phyloP scores from a whole-genome alignment of 257 asterid species.

The Salvia miltiorrhiza region DNA sequence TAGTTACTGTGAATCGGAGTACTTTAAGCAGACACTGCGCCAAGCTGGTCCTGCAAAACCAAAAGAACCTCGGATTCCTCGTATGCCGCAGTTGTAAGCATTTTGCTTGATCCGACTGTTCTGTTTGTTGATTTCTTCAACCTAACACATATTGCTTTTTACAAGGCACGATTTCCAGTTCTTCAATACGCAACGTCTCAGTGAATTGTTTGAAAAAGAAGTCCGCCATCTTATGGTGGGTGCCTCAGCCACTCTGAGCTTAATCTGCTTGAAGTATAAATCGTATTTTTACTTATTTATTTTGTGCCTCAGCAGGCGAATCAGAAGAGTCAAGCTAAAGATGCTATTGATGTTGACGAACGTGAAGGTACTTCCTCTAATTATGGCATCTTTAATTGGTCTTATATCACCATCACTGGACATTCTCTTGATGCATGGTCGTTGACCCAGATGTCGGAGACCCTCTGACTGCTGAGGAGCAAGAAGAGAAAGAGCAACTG shows the following conservation, averaged over 20 bases:
- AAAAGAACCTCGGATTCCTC: constrained; percentile 97
- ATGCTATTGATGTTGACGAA: constrained; percentile 82
- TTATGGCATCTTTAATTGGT: neutral
- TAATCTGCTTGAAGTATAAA: constrained; percentile 7
- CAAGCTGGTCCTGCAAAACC: constrained; percentile 92
- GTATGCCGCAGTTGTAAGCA: constrained; percentile 98
- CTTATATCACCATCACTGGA: constrained; percentile 9
- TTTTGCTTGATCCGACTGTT: constrained; percentile 1
- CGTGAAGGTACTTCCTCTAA: constrained; percentile 59
- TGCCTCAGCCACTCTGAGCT: constrained; percentile 24
- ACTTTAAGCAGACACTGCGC: constrained; percentile 97
- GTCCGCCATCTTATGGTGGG: constrained; percentile 94
- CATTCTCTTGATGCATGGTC: constrained; percentile 24
- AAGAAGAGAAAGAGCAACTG: constrained; percentile 83
- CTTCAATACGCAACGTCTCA: constrained; percentile 89
- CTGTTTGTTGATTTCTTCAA: constrained; percentile 12
- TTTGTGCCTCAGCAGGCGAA: constrained; percentile 47
- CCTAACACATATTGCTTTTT: constrained; percentile 24
- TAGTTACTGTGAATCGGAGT: constrained; percentile 93
- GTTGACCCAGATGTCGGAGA: constrained; percentile 65
- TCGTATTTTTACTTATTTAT: constrained; percentile 11
- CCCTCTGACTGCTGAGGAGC: constrained; percentile 97
- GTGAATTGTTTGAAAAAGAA: constrained; percentile 93
- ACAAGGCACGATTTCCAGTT: constrained; percentile 97
- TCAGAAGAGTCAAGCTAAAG: constrained; percentile 82